Base-by-base conservation (phyloP, 208 protist species). In the Leishmania braziliensis region DNA sequence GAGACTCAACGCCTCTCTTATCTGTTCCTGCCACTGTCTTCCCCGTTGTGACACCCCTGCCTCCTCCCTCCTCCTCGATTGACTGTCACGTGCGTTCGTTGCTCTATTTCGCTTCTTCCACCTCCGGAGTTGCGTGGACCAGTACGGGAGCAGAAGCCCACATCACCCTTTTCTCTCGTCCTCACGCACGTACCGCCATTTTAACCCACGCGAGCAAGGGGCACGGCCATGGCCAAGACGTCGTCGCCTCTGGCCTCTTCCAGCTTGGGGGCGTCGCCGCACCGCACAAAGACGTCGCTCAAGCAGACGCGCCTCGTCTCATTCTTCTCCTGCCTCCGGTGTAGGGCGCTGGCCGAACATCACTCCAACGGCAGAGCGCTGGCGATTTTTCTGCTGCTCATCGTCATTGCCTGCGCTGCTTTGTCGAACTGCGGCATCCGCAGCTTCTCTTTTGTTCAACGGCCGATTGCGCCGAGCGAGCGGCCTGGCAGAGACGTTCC, bases 361-460 rank as follows among this genome's bases (percentile, higher is more conserved):
- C 39, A 69, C 43, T 50, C 50, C 51, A 53, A 39, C 74, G 51
- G 26, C 14, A 3, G 50, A 3, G 53, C 39, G 0, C 36, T 83
- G 29, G 36, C 65, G 18, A 14, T 79, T 2, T 0, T 70, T 43
- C 43, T 75, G 46, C 74, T 75, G 2, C 50, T 75, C 3, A 6
- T 63, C 65, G 29, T 60, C 14, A 60, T 76, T 10, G 18, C 50
- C 33, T n/a, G 62, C 12, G 46, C 60, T 53, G n/a, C 70, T 6
- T 51, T 83, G 36, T 78, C 65, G 73, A 68, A 26, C 36, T 71
- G 77, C 5, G 56, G 76, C 46, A 76, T 66, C 33, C 80, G 46
- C 71, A 58, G n/a, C 16, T 50, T 79, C 62, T 36, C 39, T 56
- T 43, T 81, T 60, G 60, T 5, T 2, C 77, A 81, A 50, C 46